A percentile compares a stretch with the other conserved stretches of the same genome.
Evolutionary conservation across 306 rosid species (phyloP).

Genomic region (Pueraria montana): DNA sequence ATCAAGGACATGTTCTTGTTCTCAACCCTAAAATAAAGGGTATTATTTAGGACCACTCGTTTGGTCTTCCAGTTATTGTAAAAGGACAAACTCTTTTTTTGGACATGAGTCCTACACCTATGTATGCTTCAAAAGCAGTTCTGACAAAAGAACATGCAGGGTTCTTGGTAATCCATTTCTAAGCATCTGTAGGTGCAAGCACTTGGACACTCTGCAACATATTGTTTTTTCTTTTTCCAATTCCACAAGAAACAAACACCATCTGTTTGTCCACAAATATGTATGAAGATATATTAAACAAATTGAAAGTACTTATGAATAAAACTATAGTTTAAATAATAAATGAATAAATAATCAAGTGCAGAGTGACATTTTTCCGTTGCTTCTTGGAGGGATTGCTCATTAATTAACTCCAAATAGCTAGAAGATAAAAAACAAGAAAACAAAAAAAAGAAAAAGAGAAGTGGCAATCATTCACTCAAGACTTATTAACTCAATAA

Average conservation of each 20-base stretch:
- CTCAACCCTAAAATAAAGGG: neutral
- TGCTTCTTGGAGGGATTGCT: neutral
- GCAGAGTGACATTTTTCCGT: neutral
- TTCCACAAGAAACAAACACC: neutral
- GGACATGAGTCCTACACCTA: constrained; percentile 5
- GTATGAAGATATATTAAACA: constrained; percentile 23
- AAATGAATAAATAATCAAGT: neutral
- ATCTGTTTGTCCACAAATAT: constrained; percentile 11
- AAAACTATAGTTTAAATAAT: neutral
- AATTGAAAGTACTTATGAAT: constrained; percentile 5
- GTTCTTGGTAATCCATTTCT: neutral
- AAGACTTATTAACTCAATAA: neutral
- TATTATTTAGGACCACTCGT: neutral
- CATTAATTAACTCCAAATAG: constrained; percentile 9
- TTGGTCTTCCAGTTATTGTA: neutral
- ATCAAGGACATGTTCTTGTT: neutral
- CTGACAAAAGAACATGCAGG: constrained; percentile 46
- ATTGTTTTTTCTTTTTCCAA: neutral
- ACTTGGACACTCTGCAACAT: constrained; percentile 41
- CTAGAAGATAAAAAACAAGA: neutral
- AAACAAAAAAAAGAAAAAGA: neutral
- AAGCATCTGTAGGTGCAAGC: constrained; percentile 42
- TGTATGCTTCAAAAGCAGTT: neutral
- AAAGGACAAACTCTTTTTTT: constrained; percentile 15
- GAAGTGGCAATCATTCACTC: neutral